Base-by-base conservation (phyloP, 148 eudicot species). In the Cornus kousa region DNA sequence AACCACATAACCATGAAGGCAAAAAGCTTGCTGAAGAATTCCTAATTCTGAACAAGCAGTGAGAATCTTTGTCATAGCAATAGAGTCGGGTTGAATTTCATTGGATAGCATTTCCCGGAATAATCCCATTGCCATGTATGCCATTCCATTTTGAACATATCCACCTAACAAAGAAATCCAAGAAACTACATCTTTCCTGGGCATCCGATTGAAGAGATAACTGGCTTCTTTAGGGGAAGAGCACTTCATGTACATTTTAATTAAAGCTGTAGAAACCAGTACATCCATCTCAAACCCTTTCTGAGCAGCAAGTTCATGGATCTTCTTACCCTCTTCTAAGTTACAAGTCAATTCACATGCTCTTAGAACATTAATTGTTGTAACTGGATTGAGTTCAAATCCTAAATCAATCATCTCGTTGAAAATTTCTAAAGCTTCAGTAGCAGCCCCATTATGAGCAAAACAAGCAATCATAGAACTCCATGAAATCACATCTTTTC, bases 171-270 rank as follows among this genome's bases (percentile, higher is more conserved):
- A n/a, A 35, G 80, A 72, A 20, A 79, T 74, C 81, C 81, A 85
- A 46, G 74, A 72, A 59, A 85, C 77, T 6, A 50, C 78, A 79
- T 85, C 87, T 82, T 79, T 85, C 19, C 33, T 19, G 6, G 85
- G 85, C 73, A 77, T 82, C 31, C 75, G 66, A 12, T 79, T 35
- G 60, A 85, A 85, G 35, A 85, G 78, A n/a, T 82, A 50, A 70
- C 76, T 19, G 1, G 87, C 87, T 82, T 76, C 83, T 46, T 82
- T 79, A 46, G 87, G 87, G 67, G 80, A 76, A 69, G 62, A 73
- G 71, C 87, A 85, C 28, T n/a, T 82, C 85, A 85, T 85, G 79
- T 82, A 82, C 87, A 85, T 82, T 43, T 82, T 76, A 69, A 85
- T 82, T 43, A 85, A 48, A 43, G 82, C 85, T 62, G 87, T 85